These are phyloP conservation scores for Suhomyces yuchorum DNA, from an alignment of 1,139 yeast genomes.

Conservation along the genomic window DNA sequence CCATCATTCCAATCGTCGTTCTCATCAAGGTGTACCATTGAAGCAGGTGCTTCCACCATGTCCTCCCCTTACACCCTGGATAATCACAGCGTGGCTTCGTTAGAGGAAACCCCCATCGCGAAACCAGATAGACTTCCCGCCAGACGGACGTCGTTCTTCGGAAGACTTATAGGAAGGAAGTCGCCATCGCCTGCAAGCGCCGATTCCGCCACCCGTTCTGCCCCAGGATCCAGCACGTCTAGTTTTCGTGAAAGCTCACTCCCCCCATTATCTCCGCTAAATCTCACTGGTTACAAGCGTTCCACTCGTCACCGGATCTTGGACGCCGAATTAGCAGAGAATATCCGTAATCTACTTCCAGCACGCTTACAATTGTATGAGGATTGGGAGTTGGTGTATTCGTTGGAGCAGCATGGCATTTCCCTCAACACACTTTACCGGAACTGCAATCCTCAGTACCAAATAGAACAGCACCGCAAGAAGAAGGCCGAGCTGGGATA, in stretches of 20 bases:
- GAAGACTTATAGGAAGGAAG: slow-evolving; percentile 11
- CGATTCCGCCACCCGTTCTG: slow-evolving; percentile 1
- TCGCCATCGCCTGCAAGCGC: slow-evolving; percentile 10
- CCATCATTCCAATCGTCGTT: neutral
- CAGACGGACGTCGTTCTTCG: slow-evolving; percentile 12
- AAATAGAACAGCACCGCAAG: slow-evolving; percentile 27
- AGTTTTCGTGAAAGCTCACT: slow-evolving; percentile 15
- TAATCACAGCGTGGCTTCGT: slow-evolving; percentile 6
- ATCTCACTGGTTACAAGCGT: slow-evolving; percentile 55
- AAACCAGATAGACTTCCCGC: slow-evolving; percentile 1
- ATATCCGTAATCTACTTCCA: slow-evolving; percentile 73
- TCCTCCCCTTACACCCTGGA: slow-evolving; percentile 1
- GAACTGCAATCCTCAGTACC: slow-evolving; percentile 38
- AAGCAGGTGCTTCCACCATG: slow-evolving; percentile 2
- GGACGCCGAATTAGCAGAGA: slow-evolving; percentile 64
- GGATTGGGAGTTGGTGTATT: slow-evolving; percentile 77
- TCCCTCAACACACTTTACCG: slow-evolving; percentile 73
- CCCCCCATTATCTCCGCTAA: slow-evolving; percentile 40
- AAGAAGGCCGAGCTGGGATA: slow-evolving; percentile 34
- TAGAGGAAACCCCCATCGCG: slow-evolving; percentile 1
- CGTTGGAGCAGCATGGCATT: slow-evolving; percentile 90
- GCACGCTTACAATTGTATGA: slow-evolving; percentile 74
- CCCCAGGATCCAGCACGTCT: slow-evolving; percentile 5
- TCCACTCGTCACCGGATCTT: slow-evolving; percentile 61
- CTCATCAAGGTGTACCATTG: neutral